Evolutionary conservation across 306 rosid species (phyloP).

Genomic region (Trifolium pratense): DNA sequence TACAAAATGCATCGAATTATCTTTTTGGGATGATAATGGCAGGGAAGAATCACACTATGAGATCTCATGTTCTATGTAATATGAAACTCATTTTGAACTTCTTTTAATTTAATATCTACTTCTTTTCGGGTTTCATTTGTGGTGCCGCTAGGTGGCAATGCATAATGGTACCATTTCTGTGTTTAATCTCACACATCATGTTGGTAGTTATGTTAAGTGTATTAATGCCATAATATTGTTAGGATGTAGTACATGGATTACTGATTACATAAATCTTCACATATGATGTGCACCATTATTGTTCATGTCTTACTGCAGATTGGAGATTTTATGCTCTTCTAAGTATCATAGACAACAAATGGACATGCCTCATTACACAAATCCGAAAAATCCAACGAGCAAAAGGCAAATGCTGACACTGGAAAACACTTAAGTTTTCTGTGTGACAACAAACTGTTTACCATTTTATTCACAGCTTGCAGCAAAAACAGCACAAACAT

Average conservation of each 20-base stretch:
- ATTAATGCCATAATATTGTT: neutral
- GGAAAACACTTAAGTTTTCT: neutral
- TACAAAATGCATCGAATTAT: neutral
- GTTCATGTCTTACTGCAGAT: neutral
- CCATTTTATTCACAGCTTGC: constrained; percentile 43
- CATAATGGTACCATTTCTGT: constrained; percentile 23
- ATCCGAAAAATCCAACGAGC: neutral
- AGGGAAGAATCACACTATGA: neutral
- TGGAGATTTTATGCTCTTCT: constrained; percentile 15
- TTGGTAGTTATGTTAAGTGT: constrained; percentile 7
- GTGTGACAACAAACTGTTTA: constrained; percentile 28
- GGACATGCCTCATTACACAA: neutral
- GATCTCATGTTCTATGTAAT: neutral
- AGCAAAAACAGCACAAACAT: constrained; percentile 36
- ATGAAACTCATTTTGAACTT: constrained; percentile 19
- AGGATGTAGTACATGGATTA: neutral
- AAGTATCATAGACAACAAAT: constrained; percentile 1
- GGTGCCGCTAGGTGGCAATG: constrained; percentile 11
- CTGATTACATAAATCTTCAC: neutral
- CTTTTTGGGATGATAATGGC: neutral
- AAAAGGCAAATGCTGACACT: constrained; percentile 3
- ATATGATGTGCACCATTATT: neutral
- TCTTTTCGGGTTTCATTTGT: constrained; percentile 12
- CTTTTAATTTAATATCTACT: constrained; percentile 23
- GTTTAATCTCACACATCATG: constrained; percentile 16